Conservation (phyloP, 2,329 filamentous ascomycete species). For the Ceratocystis eucalypticola region DNA sequence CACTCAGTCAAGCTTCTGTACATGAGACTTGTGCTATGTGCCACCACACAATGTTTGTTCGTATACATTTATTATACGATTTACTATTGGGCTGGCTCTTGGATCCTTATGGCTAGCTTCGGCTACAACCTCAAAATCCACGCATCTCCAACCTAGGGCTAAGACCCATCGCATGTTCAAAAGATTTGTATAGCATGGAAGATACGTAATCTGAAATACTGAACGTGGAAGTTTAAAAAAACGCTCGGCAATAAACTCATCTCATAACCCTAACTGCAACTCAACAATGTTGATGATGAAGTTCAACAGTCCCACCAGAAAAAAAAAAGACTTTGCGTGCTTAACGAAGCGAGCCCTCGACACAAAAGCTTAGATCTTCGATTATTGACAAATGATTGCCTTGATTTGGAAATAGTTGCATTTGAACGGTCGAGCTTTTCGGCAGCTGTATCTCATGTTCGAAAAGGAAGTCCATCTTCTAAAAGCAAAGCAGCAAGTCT, state of each 20-base stretch:
- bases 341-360: background rate
- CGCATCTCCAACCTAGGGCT: background rate
- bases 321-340: background rate
- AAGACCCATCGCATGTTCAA: background rate
- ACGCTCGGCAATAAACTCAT: slow-evolving; percentile 17
- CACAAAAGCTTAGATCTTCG: background rate
- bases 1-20: background rate
- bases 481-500: background rate
- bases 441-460: background rate
- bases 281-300: background rate
- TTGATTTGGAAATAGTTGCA: background rate
- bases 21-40: background rate
- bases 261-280: slow-evolving; percentile 3
- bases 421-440: background rate
- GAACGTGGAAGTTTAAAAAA: slow-evolving; percentile 18
- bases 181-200: slow-evolving; percentile 3
- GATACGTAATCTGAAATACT: slow-evolving; percentile 12
- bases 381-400: background rate
- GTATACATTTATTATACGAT: background rate
- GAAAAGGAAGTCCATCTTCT: background rate
- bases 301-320: background rate
- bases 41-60: background rate
- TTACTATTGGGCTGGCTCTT: background rate
- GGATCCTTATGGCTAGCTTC: background rate
- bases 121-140: background rate